A percentile compares a stretch with the other conserved stretches of the same genome.
Conservation (phyloP, 169 alveolate species). For the Besnoitia besnoiti region DNA sequence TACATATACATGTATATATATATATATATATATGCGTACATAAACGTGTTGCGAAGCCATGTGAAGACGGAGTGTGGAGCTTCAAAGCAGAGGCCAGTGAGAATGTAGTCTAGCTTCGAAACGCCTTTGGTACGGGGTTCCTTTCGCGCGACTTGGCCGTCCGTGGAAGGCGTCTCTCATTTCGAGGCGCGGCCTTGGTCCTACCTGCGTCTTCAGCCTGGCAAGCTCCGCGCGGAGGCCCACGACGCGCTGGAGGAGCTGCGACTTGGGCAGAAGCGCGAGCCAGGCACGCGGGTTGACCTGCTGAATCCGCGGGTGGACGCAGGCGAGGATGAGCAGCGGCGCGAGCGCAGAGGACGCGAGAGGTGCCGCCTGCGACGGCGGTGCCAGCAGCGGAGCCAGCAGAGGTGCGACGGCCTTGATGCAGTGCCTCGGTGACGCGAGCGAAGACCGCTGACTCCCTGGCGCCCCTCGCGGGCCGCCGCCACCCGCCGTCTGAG, state of each 20-base stretch:
- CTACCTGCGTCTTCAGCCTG: neutral
- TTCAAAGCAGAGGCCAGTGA: too few relatives aligned
- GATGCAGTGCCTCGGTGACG: neutral
- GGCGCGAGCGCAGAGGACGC: neutral
- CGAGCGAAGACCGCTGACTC: neutral
- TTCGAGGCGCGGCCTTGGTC: neutral
- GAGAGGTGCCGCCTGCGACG: too few relatives aligned
- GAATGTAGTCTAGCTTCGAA: too few relatives aligned
- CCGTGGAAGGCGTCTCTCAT: neutral
- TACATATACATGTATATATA: neutral
- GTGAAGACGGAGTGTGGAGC: too few relatives aligned
- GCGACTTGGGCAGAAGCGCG: neutral
- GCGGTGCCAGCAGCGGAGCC: neutral
- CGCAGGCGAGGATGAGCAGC: neutral
- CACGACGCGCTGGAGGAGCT: neutral
- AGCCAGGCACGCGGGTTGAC: conserved; percentile 9
- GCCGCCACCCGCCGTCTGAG: neutral
- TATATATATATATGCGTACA: neutral
- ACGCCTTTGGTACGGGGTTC: too few relatives aligned
- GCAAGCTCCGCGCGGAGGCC: neutral
- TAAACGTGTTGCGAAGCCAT: too few relatives aligned
- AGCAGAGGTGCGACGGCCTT: neutral
- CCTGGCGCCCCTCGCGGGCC: neutral
- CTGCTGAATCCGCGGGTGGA: conserved; percentile 26
- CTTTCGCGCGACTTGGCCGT: neutral